phyloP scores from a whole-genome alignment of 176 grass and related monocot species.

The Musa itinerans region DNA sequence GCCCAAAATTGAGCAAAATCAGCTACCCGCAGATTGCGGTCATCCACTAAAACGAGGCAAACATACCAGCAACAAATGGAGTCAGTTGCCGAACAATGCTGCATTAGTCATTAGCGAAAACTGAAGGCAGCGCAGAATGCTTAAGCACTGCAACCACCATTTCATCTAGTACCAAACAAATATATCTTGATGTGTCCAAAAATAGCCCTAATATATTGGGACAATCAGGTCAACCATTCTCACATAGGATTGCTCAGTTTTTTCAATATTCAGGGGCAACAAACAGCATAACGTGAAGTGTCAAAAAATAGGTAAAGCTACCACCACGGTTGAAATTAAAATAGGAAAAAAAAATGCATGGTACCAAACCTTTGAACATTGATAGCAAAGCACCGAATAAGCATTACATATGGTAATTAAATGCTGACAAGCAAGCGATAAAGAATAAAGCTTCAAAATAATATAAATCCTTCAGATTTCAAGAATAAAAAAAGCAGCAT shows the following conservation, averaged over 20 bases:
- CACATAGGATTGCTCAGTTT: not conserved
- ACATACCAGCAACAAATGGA: slow-evolving; percentile 89
- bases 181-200: slow-evolving; percentile 27
- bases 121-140: slow-evolving; percentile 41
- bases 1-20: slow-evolving; percentile 99
- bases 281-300: not conserved
- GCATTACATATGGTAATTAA: not conserved
- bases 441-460: slow-evolving; percentile 14
- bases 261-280: slow-evolving; percentile 3
- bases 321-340: no score
- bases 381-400: not conserved
- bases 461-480: not conserved
- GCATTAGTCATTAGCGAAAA: slow-evolving; percentile 70
- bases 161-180: slow-evolving; percentile 45
- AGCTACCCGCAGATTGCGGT: slow-evolving; percentile 99
- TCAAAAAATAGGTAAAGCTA: no score
- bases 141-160: slow-evolving; percentile 38
- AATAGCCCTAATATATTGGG: slow-evolving; percentile 7
- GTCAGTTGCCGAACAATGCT: slow-evolving; percentile 84
- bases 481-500: slow-evolving; percentile 10
- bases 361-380: not conserved
- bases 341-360: not conserved
- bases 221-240: slow-evolving; percentile 9
- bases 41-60: slow-evolving; percentile 91
- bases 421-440: slow-evolving; percentile 11